These are phyloP conservation scores for Myxozyma neglecta DNA, from an alignment of 805 yeast species.

Conservation along the genomic window DNA sequence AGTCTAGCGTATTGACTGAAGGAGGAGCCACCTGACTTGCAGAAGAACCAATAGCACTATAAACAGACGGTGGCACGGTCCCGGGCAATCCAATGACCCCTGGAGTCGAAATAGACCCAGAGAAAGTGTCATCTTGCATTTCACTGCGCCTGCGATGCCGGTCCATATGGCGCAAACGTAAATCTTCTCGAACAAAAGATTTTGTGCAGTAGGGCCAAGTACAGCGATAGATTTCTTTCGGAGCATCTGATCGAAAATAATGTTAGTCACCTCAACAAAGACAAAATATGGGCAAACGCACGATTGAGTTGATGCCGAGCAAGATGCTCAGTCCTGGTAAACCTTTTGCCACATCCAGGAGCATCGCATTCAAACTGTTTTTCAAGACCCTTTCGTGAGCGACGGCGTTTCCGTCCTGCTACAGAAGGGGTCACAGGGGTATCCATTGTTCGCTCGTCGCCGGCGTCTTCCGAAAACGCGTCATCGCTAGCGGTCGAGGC, in stretches of 20 bases:
- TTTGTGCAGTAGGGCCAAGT: constrained; percentile 39
- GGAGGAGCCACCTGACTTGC: no score
- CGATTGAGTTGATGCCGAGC: constrained; percentile 36
- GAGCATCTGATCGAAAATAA: constrained; percentile 30
- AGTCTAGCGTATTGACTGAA: no score
- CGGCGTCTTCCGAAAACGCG: background rate
- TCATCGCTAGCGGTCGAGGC: background rate
- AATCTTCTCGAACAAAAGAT: constrained; percentile 43
- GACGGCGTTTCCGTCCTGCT: constrained; percentile 8
- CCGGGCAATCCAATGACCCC: no score
- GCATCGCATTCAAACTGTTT: constrained; percentile 37
- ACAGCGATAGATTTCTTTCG: constrained; percentile 40
- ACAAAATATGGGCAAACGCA: background rate
- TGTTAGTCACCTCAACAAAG: background rate
- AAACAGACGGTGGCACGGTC: no score
- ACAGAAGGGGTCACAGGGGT: background rate
- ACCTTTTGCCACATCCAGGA: constrained; percentile 33
- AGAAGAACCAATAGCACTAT: no score
- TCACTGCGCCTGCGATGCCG: constrained; percentile 35
- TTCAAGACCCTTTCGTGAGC: constrained; percentile 37
- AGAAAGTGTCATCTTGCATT: background rate
- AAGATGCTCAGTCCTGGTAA: constrained; percentile 36
- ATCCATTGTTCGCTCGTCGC: background rate
- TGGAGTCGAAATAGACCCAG: no score
- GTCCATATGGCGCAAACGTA: constrained; percentile 38